Evolutionary conservation across 2,329 filamentous ascomycete genomes (phyloP).

Genomic region (Pyrenophora seminiperda): DNA sequence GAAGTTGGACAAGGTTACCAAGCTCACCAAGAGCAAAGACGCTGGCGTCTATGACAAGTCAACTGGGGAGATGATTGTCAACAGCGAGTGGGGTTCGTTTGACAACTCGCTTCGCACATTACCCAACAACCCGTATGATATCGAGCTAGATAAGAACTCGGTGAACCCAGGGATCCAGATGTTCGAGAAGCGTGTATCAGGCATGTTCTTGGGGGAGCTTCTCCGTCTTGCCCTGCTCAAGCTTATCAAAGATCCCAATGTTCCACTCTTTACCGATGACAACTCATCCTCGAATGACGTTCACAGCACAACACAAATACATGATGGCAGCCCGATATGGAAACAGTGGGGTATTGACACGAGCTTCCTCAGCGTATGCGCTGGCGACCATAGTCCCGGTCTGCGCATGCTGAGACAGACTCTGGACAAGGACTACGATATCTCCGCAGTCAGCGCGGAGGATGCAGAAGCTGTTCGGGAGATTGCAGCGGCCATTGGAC

Average conservation of each 20-base stretch:
- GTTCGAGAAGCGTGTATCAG: slow-evolving; percentile 98
- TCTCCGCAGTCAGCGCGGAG: slow-evolving; percentile 76
- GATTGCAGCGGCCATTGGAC: slow-evolving; percentile 81
- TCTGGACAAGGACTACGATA: slow-evolving; percentile 74
- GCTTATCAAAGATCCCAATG: slow-evolving; percentile 69
- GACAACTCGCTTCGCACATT: slow-evolving; percentile 91
- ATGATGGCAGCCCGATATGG: slow-evolving; percentile 67
- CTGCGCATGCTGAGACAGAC: slow-evolving; percentile 76
- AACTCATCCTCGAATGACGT: slow-evolving; percentile 72
- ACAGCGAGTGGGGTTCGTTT: slow-evolving; percentile 98
- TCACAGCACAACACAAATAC: slow-evolving; percentile 66
- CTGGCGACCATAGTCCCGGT: slow-evolving; percentile 75
- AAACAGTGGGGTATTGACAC: slow-evolving; percentile 90
- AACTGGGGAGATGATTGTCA: slow-evolving; percentile 95
- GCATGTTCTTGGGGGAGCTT: slow-evolving; percentile 98
- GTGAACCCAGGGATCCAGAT: slow-evolving; percentile 95
- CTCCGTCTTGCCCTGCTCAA: slow-evolving; percentile 76
- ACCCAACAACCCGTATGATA: slow-evolving; percentile 83
- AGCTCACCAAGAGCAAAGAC: slow-evolving; percentile 60
- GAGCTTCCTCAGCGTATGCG: slow-evolving; percentile 83
- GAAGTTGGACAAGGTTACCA: slow-evolving; percentile 83
- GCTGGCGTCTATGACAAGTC: slow-evolving; percentile 70
- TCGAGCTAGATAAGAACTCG: slow-evolving; percentile 75
- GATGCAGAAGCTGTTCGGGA: slow-evolving; percentile 88
- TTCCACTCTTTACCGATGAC: slow-evolving; percentile 76